Evolutionary conservation across 2,329 filamentous ascomycete genomes (phyloP).

Genomic region (Metarhizium guizhouense): DNA sequence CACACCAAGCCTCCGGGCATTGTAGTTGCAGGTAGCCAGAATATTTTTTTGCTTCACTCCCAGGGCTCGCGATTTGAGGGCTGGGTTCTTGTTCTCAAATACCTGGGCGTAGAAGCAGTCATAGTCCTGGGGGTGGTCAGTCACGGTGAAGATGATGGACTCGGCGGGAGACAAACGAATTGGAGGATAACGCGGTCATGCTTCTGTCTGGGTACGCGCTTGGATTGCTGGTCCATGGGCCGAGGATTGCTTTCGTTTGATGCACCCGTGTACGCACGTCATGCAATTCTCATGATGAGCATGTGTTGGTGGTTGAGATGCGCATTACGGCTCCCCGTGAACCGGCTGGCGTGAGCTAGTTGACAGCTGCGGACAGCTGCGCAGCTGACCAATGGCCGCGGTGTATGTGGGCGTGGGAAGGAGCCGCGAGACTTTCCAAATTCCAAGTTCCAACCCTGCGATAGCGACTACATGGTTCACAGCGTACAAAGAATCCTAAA

Average conservation of each 20-base stretch:
- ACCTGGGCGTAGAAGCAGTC: constrained; percentile 95
- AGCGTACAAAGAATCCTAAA: no score
- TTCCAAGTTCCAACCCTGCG: no score
- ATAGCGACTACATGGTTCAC: no score
- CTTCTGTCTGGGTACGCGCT: constrained; percentile 33
- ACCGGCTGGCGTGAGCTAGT: no score
- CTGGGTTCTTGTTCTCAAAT: constrained; percentile 71
- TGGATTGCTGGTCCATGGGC: constrained; percentile 9
- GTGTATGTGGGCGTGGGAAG: no score
- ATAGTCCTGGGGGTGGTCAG: constrained; percentile 43
- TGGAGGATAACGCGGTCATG: constrained; percentile 68
- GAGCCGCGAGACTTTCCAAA: no score
- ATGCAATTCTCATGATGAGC: background rate
- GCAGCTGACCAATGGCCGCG: no score
- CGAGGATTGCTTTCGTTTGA: background rate
- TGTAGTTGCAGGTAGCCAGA: constrained; percentile 89
- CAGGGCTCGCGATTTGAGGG: constrained; percentile 62
- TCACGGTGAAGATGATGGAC: background rate
- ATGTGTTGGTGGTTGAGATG: background rate
- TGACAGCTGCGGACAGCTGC: no score
- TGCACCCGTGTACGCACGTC: background rate
- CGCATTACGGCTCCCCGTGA: no score
- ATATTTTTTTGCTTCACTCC: constrained; percentile 92
- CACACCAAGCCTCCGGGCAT: constrained; percentile 64
- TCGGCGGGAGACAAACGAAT: constrained; percentile 51